Evolutionary conservation across 805 yeast genomes (phyloP).

Genomic region (Saccharomycopsis oosterbeekiorum): DNA sequence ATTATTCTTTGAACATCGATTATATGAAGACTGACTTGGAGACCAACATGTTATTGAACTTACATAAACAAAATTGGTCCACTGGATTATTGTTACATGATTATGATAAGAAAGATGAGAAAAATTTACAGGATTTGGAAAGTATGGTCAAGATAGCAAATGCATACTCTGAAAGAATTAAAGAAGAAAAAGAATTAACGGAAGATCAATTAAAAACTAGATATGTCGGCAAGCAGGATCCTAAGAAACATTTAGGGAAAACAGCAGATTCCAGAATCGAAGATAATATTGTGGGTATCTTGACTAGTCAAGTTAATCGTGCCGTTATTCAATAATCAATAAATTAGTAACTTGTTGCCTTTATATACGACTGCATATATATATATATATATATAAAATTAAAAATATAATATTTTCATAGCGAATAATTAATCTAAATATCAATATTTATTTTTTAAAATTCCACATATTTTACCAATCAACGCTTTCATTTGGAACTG

Average conservation of each 20-base stretch:
- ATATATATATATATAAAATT: not conserved
- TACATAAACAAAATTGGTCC: conserved; percentile 95
- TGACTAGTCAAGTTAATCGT: conserved; percentile 84
- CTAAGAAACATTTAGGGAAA: conserved; percentile 90
- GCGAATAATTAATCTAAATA: not conserved
- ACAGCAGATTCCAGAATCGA: conserved; percentile 82
- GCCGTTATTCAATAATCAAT: conserved; percentile 77
- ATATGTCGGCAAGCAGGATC: conserved; percentile 97
- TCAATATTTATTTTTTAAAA: not conserved
- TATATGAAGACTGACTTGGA: conserved; percentile 88
- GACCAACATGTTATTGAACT: conserved; percentile 84
- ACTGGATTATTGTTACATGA: conserved; percentile 75
- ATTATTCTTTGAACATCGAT: conserved; percentile 90
- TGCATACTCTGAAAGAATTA: conserved; percentile 79
- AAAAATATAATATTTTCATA: not conserved
- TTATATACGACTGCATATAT: not conserved
- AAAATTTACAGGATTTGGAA: conserved; percentile 62
- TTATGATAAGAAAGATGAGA: conserved; percentile 66
- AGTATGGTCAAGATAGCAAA: conserved; percentile 84
- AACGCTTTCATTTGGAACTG: conserved; percentile 48
- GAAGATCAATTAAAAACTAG: conserved; percentile 90
- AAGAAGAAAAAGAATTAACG: conserved; percentile 81
- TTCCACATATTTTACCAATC: conserved; percentile 30
- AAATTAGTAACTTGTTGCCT: conserved; percentile 17
- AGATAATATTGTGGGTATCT: conserved; percentile 77